Conservation (phyloP, 1,284 basidiomycete genomes). For the Mycena citricolor region DNA sequence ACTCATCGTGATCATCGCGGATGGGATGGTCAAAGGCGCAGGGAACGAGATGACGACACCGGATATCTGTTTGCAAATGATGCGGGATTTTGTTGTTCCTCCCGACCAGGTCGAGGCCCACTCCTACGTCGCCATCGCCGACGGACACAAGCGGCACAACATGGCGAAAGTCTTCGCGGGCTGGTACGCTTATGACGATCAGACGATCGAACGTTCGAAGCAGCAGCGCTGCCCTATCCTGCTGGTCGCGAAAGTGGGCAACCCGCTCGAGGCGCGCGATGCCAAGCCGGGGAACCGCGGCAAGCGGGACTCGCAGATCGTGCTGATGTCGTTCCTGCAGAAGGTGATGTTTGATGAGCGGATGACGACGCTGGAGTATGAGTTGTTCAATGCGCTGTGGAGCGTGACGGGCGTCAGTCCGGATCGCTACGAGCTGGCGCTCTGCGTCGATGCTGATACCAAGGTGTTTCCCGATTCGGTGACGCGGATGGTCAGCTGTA, state of each 20-base stretch:
- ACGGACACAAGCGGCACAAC: constrained; percentile 98
- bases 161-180: constrained; percentile 99
- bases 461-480: constrained; percentile 96
- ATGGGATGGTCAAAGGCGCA: constrained; percentile 97
- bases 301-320: constrained; percentile 97
- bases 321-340: constrained; percentile 97
- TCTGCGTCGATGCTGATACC: constrained; percentile 99
- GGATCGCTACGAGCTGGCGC: constrained; percentile 92
- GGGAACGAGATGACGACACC: constrained; percentile 89
- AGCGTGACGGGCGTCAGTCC: constrained; percentile 93
- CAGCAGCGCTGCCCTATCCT: constrained; percentile 97
- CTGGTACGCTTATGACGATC: constrained; percentile 94
- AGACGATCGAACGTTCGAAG: constrained; percentile 89
- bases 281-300: constrained; percentile 97
- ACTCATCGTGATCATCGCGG: constrained; percentile 92
- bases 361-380: constrained; percentile 99
- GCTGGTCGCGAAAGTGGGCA: constrained; percentile 92
- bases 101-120: constrained; percentile 89
- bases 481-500: constrained; percentile 89
- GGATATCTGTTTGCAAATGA: constrained; percentile 95
- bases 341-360: constrained; percentile 99
- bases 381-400: constrained; percentile 98
- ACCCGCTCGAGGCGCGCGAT: constrained; percentile 85
- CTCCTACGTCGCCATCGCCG: constrained; percentile 97
- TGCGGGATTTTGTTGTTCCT: constrained; percentile 92